A percentile compares a stretch with the other conserved stretches of the same genome.
phyloP scores from a whole-genome alignment of 1,139 yeast species.

The Kodamaea sp. region DNA sequence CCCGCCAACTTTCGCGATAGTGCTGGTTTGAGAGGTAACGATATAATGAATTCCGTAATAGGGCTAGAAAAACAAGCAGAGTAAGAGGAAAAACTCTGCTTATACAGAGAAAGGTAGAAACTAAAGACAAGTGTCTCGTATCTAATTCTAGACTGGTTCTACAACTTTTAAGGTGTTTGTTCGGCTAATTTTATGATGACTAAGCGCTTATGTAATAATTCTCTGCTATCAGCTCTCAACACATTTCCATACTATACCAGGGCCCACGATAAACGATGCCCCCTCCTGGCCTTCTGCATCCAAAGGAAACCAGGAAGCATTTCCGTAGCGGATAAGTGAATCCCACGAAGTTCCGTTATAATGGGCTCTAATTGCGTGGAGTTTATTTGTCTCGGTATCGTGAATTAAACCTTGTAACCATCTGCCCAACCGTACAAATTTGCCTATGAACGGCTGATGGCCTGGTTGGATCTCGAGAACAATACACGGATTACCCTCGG shows the following conservation, averaged over 20 bases:
- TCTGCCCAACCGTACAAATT: slow-evolving; percentile 50
- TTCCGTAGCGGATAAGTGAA: slow-evolving; percentile 30
- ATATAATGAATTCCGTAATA: no score
- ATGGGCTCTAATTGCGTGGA: slow-evolving; percentile 30
- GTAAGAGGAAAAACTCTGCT: no score
- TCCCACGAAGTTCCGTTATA: slow-evolving; percentile 23
- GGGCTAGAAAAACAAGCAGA: no score
- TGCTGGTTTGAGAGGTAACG: no score
- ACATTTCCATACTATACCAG: slow-evolving; percentile 1
- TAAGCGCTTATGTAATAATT: no score
- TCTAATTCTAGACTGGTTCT: no score
- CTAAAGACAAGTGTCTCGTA: no score
- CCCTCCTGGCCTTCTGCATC: slow-evolving; percentile 13
- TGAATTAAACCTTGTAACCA: slow-evolving; percentile 57
- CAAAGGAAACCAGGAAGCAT: slow-evolving; percentile 24
- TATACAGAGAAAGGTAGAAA: no score
- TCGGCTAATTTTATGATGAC: no score
- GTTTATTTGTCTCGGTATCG: slow-evolving; percentile 20
- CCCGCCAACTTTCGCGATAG: background rate
- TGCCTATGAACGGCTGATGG: slow-evolving; percentile 34
- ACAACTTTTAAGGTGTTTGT: no score
- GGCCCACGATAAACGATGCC: slow-evolving; percentile 3
- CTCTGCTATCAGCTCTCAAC: no score
- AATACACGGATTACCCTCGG: slow-evolving; percentile 4
- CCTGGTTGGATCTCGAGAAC: slow-evolving; percentile 30